These are phyloP conservation scores for Phaeosphaeriaceae sp. DNA, from an alignment of 2,329 filamentous ascomycete genomes.

Conservation along the genomic window DNA sequence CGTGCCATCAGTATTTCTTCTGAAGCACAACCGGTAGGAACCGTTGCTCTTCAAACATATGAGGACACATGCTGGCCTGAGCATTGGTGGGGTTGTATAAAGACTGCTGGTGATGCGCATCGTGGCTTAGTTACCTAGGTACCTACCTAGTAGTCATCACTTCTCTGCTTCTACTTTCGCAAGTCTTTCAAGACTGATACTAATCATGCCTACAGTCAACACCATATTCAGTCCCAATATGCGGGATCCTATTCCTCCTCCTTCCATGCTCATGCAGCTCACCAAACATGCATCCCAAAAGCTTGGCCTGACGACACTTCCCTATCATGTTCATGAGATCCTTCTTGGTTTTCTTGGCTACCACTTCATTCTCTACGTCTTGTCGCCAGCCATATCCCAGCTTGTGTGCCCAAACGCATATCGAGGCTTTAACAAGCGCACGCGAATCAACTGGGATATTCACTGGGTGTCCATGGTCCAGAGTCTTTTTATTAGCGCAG, in stretches of 20 bases:
- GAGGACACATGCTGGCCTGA: background rate
- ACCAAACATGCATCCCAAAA: slow-evolving; percentile 69
- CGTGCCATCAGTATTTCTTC: background rate
- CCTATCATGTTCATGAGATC: slow-evolving; percentile 78
- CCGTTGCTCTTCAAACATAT: slow-evolving; percentile 1
- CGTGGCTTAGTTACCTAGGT: too few relatives aligned
- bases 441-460: slow-evolving; percentile 82
- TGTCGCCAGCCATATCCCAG: slow-evolving; percentile 72
- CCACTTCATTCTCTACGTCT: slow-evolving; percentile 68
- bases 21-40: background rate
- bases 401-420: slow-evolving; percentile 69
- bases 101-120: background rate
- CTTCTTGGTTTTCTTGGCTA: slow-evolving; percentile 71
- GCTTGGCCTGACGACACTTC: slow-evolving; percentile 69
- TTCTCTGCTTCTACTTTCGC: background rate
- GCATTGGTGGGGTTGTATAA: slow-evolving; percentile 1
- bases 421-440: slow-evolving; percentile 64
- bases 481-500: slow-evolving; percentile 70
- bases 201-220: slow-evolving; percentile 26
- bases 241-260: slow-evolving; percentile 73
- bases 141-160: slow-evolving; percentile 7
- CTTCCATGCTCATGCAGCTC: slow-evolving; percentile 61
- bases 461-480: slow-evolving; percentile 84
- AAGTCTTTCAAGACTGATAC: background rate
- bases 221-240: slow-evolving; percentile 54